Percentiles rank a stretch among this genome's conserved stretches.
These are phyloP conservation scores for Penicillium turbatum DNA, from an alignment of 495 filamentous ascomycete genomes.

Conservation along the genomic window DNA sequence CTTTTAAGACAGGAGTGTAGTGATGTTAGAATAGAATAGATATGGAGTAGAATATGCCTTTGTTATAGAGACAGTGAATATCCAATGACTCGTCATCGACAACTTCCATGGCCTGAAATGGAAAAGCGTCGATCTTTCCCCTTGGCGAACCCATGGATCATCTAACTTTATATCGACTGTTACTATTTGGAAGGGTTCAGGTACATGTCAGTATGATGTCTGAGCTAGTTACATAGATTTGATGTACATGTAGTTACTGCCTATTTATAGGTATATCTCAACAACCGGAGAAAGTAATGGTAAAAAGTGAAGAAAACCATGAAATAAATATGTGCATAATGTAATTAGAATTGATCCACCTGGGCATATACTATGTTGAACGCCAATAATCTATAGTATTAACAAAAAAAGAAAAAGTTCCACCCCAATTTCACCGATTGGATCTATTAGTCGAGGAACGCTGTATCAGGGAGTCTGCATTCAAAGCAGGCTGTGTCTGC, in stretches of 20 bases:
- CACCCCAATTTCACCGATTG: slow-evolving; percentile 8
- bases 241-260: background rate
- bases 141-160: background rate
- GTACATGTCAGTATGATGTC: background rate
- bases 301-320: background rate
- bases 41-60: background rate
- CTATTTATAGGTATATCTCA: too few species aligned
- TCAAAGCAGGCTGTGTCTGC: slow-evolving; percentile 8
- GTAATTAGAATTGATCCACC: background rate
- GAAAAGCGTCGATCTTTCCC: background rate
- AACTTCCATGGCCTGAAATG: background rate
- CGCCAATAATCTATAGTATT: background rate
- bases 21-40: background rate
- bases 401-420: background rate
- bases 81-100: slow-evolving; percentile 1
- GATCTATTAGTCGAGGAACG: slow-evolving; percentile 33
- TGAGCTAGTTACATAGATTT: background rate
- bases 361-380: background rate
- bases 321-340: background rate
- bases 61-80: background rate
- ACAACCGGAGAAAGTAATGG: background rate
- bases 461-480: slow-evolving; percentile 23
- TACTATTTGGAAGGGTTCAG: background rate
- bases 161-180: background rate
- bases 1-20: background rate